Percentiles rank a stretch among this genome's conserved stretches.
Conservation (phyloP, 176 grass and related monocot genomes). For the Saccharum officinarum region DNA sequence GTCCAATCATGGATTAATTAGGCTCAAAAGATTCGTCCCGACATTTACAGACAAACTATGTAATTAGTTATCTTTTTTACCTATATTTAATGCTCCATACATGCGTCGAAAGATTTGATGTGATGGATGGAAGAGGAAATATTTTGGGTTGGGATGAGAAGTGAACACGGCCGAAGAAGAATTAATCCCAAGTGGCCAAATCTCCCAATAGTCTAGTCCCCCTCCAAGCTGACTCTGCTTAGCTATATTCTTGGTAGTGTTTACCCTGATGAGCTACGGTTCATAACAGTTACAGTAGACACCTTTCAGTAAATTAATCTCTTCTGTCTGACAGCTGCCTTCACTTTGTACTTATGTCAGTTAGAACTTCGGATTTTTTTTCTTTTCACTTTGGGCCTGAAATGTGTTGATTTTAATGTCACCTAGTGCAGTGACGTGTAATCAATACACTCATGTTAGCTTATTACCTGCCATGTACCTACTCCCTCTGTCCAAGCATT, state of each 20-base stretch:
- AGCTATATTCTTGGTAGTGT: neutral
- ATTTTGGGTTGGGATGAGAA: no score
- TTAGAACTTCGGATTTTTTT: neutral
- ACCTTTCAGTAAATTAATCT: neutral
- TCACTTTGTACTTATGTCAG: conserved; percentile 7
- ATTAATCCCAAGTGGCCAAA: neutral
- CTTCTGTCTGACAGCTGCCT: neutral
- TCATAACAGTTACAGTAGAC: neutral
- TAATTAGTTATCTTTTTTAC: no score
- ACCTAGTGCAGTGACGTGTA: neutral
- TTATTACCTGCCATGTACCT: neutral
- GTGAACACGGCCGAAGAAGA: no score
- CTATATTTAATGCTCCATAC: no score
- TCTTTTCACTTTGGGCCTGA: neutral
- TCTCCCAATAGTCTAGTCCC: neutral
- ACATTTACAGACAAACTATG: no score
- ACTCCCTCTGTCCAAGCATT: neutral
- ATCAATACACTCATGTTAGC: neutral
- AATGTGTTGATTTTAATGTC: neutral
- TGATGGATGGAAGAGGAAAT: no score
- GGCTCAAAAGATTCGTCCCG: no score
- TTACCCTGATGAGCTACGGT: no score
- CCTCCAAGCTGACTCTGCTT: neutral
- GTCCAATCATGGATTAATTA: no score
- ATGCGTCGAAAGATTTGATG: no score